A percentile compares a stretch with the other conserved stretches of the same genome.
These are phyloP conservation scores for Globisporangium orthogonon DNA, from an alignment of 352 stramenopile species.

Conservation along the genomic window DNA sequence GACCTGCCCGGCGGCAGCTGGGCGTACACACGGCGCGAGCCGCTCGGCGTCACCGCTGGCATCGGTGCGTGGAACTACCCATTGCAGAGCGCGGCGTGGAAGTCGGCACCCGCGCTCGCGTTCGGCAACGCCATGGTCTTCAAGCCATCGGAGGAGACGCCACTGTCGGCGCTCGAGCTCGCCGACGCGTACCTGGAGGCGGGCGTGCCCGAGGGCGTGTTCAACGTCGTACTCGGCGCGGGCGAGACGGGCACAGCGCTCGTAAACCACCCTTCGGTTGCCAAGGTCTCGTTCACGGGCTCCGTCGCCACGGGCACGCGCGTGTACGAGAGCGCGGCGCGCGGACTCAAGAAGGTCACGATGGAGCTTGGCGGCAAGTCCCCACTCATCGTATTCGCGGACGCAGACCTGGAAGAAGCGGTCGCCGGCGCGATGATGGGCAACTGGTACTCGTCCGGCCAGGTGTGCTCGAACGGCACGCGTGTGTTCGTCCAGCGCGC, in stretches of 20 bases:
- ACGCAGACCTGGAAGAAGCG: slow-evolving; percentile 77
- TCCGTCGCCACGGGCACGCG: slow-evolving; percentile 58
- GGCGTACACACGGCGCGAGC: slow-evolving; percentile 73
- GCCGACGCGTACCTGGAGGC: slow-evolving; percentile 64
- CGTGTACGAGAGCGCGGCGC: slow-evolving; percentile 66
- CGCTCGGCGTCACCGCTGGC: slow-evolving; percentile 60
- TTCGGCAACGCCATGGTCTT: slow-evolving; percentile 92
- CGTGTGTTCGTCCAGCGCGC: slow-evolving; percentile 83
- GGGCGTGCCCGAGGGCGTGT: slow-evolving; percentile 65
- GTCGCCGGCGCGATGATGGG: slow-evolving; percentile 78
- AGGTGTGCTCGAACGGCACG: slow-evolving; percentile 89
- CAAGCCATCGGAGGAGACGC: slow-evolving; percentile 88
- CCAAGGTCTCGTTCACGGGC: slow-evolving; percentile 87
- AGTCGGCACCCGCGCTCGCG: slow-evolving; percentile 71
- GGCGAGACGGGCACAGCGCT: slow-evolving; percentile 51
- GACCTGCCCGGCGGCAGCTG: slow-evolving; percentile 58
- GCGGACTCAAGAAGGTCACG: slow-evolving; percentile 81
- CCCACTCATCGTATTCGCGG: slow-evolving; percentile 84
- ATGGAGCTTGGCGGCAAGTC: slow-evolving; percentile 90
- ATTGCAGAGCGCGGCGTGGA: slow-evolving; percentile 75
- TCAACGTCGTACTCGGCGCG: slow-evolving; percentile 73
- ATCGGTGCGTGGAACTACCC: slow-evolving; percentile 86
- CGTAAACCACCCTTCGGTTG: slow-evolving; percentile 39
- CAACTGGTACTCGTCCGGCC: slow-evolving; percentile 85
- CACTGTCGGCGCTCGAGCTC: slow-evolving; percentile 59